phyloP scores from a whole-genome alignment of 495 filamentous ascomycete genomes.

The Aspergillus ostianus region DNA sequence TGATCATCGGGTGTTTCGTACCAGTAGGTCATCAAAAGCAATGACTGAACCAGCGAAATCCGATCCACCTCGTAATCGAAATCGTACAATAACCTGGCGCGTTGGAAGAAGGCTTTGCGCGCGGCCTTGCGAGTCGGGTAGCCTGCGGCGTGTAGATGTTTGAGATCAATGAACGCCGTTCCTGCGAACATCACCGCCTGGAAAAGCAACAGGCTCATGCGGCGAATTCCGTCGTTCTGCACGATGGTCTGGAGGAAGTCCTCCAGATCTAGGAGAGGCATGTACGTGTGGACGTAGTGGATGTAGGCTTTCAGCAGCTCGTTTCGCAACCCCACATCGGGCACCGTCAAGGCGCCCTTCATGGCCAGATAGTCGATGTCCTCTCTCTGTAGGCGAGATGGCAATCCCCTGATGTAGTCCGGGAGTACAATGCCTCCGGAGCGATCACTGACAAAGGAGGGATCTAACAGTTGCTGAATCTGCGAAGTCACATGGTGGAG shows the following conservation, averaged over 20 bases:
- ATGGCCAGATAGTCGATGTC: conserved; percentile 71
- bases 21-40: conserved; percentile 88
- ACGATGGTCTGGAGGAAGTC: conserved; percentile 68
- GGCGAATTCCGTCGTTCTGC: conserved; percentile 60
- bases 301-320: conserved; percentile 73
- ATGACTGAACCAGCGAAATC: conserved; percentile 76
- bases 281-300: conserved; percentile 84
- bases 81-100: conserved; percentile 74
- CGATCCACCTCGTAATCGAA: conserved; percentile 84
- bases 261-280: conserved; percentile 79
- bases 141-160: conserved; percentile 65
- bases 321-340: conserved; percentile 63
- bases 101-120: conserved; percentile 76
- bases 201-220: conserved; percentile 75
- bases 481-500: conserved; percentile 38
- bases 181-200: conserved; percentile 82
- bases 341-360: conserved; percentile 74
- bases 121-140: conserved; percentile 69
- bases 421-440: conserved; percentile 49
- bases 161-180: conserved; percentile 72
- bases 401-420: conserved; percentile 71
- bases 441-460: conserved; percentile 32
- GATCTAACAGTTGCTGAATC: conserved; percentile 42
- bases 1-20: conserved; percentile 87
- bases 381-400: conserved; percentile 63